Percentiles rank a stretch among this genome's conserved stretches.
These are phyloP conservation scores for Rhizophora mangle DNA, from an alignment of 345 rosid species.

Conservation along the genomic window DNA sequence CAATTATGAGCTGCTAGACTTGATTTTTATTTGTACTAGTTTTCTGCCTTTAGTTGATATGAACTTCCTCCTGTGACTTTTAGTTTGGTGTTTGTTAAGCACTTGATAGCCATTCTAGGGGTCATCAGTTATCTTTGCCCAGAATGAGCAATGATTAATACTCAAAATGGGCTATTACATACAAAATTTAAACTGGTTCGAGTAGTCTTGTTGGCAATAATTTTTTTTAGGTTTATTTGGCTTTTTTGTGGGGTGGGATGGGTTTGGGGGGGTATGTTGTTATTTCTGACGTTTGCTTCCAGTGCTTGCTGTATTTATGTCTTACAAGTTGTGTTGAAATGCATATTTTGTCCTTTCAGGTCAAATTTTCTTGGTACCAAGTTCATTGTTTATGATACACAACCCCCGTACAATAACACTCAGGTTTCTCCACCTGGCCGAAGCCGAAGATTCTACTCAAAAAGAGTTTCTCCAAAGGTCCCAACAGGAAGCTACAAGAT, in stretches of 20 bases:
- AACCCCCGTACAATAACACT: constrained; percentile 15
- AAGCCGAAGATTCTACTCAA: constrained; percentile 21
- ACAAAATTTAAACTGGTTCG: background rate
- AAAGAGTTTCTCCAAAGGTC: constrained; percentile 22
- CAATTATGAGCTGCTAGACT: too few relatives aligned
- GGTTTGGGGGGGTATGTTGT: too few relatives aligned
- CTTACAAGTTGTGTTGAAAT: background rate
- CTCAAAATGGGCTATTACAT: background rate
- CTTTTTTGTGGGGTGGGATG: too few relatives aligned
- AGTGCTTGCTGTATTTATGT: background rate
- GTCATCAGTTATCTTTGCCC: background rate
- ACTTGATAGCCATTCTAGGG: background rate
- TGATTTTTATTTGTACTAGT: background rate
- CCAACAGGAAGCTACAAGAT: constrained; percentile 24
- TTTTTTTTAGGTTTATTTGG: too few relatives aligned
- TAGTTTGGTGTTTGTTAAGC: background rate
- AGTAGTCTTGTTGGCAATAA: background rate
- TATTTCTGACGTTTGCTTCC: background rate
- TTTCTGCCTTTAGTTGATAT: background rate
- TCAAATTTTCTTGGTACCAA: constrained; percentile 23
- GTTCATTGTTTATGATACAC: constrained; percentile 16
- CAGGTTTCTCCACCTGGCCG: constrained; percentile 19
- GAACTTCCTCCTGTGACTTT: background rate
- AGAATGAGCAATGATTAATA: background rate
- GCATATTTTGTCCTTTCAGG: constrained; percentile 6